Evolutionary conservation across 2,329 filamentous ascomycete genomes (phyloP), one percentile per base, ranked within the genome.

Genomic region (Zelopaecilomyces penicillatus): DNA sequence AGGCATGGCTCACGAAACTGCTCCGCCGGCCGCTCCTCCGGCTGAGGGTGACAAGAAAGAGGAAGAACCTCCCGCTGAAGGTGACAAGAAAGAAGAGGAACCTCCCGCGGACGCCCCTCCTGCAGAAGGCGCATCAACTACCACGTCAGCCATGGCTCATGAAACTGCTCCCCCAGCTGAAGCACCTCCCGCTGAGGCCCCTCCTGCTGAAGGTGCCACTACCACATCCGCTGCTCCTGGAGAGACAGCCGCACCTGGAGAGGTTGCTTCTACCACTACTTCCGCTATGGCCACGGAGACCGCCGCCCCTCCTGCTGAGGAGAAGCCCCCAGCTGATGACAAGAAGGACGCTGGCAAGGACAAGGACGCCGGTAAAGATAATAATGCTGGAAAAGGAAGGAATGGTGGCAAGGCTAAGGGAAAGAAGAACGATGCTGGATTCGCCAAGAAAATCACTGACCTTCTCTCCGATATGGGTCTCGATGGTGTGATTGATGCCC

Each of bases 391-490:
- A 30, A 29, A 37, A 19, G 32, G 26, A 30, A 43, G 52, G 35
- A 30, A 41, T 4, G 30, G 46, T 19, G 44, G 53, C 37, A 42
- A 47, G 11, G 44, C 47, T 5, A 36, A 47, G 4, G 34, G 45
- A 29, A 30, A 48, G 8, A 31, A 42, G 5, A 27, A 43, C 11
- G 30, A 45, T 12, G 42, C 50, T 10, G 39, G 44, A 6, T 6
- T 42, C 4, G 43, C 47, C 37, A 60, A 48, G 54, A 60, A 50
- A n/a, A 41, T 30, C 28, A 44, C 34, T 30, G 37, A 33, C 26
- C 48, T 62, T 26, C 52, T 63, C 44, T 51, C 50, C 45, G 48
- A 52, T 47, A 54, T 65, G 46, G 57, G 58, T 38, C 48, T 64
- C 33, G 50, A 53, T 30, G 44, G 50, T 19, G 44, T 57, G 43